Percentiles rank a stretch among this genome's conserved stretches.
Evolutionary conservation across 2,329 filamentous ascomycete genomes (phyloP).

Genomic region (Aureobasidium mangrovei): DNA sequence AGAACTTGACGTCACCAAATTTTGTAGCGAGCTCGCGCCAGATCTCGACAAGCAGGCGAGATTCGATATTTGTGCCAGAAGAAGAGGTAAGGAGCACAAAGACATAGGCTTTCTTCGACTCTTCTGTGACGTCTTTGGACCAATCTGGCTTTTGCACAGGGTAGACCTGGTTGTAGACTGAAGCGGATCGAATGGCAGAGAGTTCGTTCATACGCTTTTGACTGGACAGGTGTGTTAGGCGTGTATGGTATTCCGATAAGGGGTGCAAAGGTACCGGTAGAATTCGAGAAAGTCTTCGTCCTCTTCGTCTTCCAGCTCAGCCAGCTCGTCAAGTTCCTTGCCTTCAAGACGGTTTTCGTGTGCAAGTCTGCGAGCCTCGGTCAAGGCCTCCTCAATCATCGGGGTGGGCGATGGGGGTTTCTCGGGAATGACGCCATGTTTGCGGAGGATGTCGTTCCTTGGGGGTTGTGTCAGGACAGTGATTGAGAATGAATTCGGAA

Average conservation of each 20-base stretch:
- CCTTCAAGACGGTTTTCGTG: conserved; percentile 90
- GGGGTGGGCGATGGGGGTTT: conserved; percentile 93
- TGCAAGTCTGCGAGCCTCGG: conserved; percentile 72
- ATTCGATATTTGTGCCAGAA: conserved; percentile 73
- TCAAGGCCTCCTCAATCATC: conserved; percentile 88
- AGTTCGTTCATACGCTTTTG: conserved; percentile 81
- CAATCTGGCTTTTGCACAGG: conserved; percentile 94
- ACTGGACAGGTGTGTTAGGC: neutral
- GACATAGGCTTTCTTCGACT: conserved; percentile 58
- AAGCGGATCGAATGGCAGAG: conserved; percentile 62
- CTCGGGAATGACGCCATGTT: conserved; percentile 95
- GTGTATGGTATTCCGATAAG: neutral
- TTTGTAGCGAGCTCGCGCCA: conserved; percentile 78
- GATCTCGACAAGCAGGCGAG: conserved; percentile 69
- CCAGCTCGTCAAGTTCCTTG: conserved; percentile 88
- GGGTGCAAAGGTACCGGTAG: conserved; percentile 53
- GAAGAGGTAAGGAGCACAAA: conserved; percentile 77
- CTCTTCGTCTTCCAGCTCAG: conserved; percentile 89
- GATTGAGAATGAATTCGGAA: neutral
- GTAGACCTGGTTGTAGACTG: conserved; percentile 82
- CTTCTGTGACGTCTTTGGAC: conserved; percentile 80
- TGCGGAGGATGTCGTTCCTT: conserved; percentile 97
- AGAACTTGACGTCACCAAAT: conserved; percentile 95
- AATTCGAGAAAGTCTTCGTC: conserved; percentile 84
- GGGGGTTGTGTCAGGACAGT: conserved; percentile 12